Percentiles rank a stretch among this genome's conserved stretches.
Evolutionary conservation across 768 basidiomycete species (phyloP).

Genomic region (Ramaria sp.): DNA sequence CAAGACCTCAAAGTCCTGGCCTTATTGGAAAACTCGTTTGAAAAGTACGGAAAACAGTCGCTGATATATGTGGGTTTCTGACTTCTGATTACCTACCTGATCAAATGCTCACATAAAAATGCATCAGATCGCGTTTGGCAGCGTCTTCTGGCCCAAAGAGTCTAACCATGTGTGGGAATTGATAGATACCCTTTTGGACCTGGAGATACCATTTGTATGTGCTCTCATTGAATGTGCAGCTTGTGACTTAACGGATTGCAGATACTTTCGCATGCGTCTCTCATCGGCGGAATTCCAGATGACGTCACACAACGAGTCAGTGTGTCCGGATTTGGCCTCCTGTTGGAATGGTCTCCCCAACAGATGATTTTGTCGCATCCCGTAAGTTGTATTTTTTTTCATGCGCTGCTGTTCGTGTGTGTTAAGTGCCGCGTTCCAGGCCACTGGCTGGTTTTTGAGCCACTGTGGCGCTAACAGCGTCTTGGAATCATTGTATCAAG

Average conservation of each 20-base stretch:
- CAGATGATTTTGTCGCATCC: constrained; percentile 17
- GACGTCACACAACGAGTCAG: constrained; percentile 12
- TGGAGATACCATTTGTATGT: constrained; percentile 17
- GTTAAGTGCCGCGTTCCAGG: constrained; percentile 2
- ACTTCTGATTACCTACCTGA: too few species aligned
- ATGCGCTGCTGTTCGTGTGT: too few species aligned
- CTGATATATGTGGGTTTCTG: constrained; percentile 15
- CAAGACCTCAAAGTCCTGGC: constrained; percentile 8
- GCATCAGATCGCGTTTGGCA: constrained; percentile 17
- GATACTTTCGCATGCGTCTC: constrained; percentile 17
- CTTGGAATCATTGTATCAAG: constrained; percentile 15
- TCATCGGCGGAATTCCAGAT: constrained; percentile 11
- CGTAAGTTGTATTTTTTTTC: constrained; percentile 8
- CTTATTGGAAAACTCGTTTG: constrained; percentile 12
- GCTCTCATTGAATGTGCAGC: not conserved
- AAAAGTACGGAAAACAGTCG: constrained; percentile 13
- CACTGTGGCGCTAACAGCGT: constrained; percentile 20
- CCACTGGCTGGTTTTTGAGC: constrained; percentile 17
- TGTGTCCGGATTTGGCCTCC: constrained; percentile 13
- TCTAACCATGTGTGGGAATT: constrained; percentile 15
- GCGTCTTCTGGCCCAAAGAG: constrained; percentile 15
- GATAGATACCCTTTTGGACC: constrained; percentile 15
- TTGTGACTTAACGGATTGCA: not conserved
- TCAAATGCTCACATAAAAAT: not conserved
- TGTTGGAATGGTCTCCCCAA: constrained; percentile 19